Evolutionary conservation across 2,329 filamentous ascomycete species (phyloP), one percentile per base, ranked within the genome.

Genomic region (Epichloe elymi): DNA sequence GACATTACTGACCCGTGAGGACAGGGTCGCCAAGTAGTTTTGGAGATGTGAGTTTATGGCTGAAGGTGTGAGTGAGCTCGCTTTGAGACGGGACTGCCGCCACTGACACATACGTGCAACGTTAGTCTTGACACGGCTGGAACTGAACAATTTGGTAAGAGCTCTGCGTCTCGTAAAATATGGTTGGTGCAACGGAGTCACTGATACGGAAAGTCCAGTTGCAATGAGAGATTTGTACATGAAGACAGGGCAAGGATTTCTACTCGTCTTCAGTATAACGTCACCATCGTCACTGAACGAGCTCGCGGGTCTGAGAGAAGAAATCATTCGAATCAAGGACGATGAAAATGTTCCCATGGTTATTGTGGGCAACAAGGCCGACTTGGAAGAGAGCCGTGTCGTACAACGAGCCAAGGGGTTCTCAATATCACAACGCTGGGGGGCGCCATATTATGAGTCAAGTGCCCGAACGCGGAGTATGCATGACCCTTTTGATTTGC

Each of bases 251-350:
- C 88, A 95, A 69, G 88, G 89, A 0, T 95, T 95, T 65, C 78
- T 95, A 51, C 77, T 95, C 38, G 89, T 95, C 52, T 95, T 95
- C 70, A 91, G 86, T 68, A 95, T 95, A 63, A 91, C 88, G 17
- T 93, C 87, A 55, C 74, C 78, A 54, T 86, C 86, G 36, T 94
- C 88, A n/a, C 75, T 95, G 40, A 79, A 82, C 59, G 88, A 95
- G 67, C 78, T 95, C 33, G 77, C 80, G 58, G 84, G 86, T 59
- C 75, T 95, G 41, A 84, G 88, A 48, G 88, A 95, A 62, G 88
- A 95, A 67, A 94, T 95, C 56, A 84, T 89, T 54, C 86, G 88
- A 54, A 91, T 94, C 69, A 95, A 95, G 70, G 86, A 90, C 65
- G 86, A 91, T 67, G 85, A 88, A 51, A 84, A 82, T 55, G 80